Evolutionary conservation across 257 asterid genomes (phyloP).

Genomic region (Solanum chilense): DNA sequence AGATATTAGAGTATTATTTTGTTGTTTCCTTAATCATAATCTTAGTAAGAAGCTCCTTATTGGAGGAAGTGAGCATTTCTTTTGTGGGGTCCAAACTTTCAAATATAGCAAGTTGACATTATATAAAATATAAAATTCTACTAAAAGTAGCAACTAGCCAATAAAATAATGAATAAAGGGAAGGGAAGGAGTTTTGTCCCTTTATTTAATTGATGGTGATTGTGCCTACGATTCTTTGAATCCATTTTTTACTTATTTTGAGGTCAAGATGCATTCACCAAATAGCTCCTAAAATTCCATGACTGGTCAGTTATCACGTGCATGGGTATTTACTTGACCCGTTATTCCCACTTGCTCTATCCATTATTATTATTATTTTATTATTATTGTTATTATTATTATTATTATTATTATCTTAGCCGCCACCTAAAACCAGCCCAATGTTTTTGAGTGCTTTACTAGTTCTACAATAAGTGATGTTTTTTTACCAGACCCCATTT

Average conservation of each 20-base stretch:
- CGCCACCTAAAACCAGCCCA: slow-evolving; percentile 1
- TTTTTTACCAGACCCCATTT: not conserved
- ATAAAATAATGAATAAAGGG: not conserved
- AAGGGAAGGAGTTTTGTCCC: not conserved
- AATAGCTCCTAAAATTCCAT: not conserved
- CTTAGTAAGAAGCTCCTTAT: not conserved
- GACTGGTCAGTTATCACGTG: slow-evolving; percentile 16
- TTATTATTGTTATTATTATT: not conserved
- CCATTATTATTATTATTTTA: not conserved
- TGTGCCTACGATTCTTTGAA: slow-evolving; percentile 11
- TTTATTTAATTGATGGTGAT: not conserved
- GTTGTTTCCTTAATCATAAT: not conserved
- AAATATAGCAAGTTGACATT: slow-evolving; percentile 15
- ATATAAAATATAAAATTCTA: not conserved
- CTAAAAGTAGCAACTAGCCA: not conserved
- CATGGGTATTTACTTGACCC: not conserved
- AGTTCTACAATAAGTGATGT: not conserved
- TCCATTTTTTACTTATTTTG: not conserved
- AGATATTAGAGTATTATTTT: not conserved
- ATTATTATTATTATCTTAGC: not conserved
- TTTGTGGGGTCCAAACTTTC: not conserved
- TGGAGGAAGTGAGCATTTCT: slow-evolving; percentile 9
- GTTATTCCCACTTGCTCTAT: not conserved
- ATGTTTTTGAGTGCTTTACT: not conserved
- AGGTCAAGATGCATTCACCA: slow-evolving; percentile 6